These are phyloP conservation scores for Gynostemma pentaphyllum DNA, from an alignment of 306 rosid genomes.

Conservation along the genomic window DNA sequence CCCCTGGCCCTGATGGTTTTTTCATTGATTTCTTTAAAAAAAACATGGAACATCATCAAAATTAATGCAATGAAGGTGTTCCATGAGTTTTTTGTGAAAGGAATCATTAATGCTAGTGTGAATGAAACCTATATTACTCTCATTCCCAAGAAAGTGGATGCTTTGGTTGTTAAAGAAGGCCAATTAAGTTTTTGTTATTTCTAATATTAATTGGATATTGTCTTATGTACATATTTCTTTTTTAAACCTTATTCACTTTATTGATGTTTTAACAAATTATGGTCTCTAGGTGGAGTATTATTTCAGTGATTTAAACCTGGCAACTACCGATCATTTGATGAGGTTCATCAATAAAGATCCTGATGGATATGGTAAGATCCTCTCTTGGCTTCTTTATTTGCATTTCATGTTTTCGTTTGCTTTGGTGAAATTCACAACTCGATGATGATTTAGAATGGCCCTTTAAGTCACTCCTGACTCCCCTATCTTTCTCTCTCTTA, in stretches of 20 bases:
- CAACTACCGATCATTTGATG: slow-evolving; percentile 96
- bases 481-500: not conserved
- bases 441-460: slow-evolving; percentile 1
- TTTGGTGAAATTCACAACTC: not conserved
- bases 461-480: not conserved
- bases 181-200: not conserved
- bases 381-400: slow-evolving; percentile 10
- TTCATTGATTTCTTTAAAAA: too few species aligned
- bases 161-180: not conserved
- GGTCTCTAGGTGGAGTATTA: slow-evolving; percentile 90
- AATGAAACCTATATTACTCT: too few species aligned
- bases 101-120: too few species aligned
- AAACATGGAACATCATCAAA: too few species aligned
- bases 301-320: slow-evolving; percentile 91
- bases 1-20: too few species aligned
- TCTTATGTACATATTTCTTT: not conserved
- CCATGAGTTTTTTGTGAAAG: too few species aligned
- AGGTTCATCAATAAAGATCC: slow-evolving; percentile 90
- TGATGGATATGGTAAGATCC: slow-evolving; percentile 73
- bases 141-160: too few species aligned
- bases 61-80: too few species aligned
- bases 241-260: not conserved
- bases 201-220: not conserved
- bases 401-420: not conserved
- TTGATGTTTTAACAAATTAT: slow-evolving; percentile 6